These are phyloP conservation scores for Massariosphaeria phaeospora DNA, from an alignment of 495 filamentous ascomycete species.

Conservation along the genomic window DNA sequence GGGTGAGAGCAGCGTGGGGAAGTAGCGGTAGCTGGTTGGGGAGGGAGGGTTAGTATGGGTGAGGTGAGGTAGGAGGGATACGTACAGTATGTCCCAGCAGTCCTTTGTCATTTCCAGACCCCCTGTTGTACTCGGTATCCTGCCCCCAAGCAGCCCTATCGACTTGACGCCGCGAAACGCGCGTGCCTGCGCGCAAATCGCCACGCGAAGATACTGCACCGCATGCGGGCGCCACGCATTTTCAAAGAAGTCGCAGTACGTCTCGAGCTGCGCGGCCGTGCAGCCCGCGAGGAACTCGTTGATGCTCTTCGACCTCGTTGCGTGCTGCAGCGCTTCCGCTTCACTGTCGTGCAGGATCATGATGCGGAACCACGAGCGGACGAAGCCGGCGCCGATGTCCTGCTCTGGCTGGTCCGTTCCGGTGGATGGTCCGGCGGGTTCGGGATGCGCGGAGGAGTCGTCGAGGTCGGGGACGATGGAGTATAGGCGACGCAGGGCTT, in stretches of 20 bases:
- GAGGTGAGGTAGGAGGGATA: not conserved
- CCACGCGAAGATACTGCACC: conserved; percentile 13
- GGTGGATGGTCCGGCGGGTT: not conserved
- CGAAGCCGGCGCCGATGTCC: conserved; percentile 19
- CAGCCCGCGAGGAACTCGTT: conserved; percentile 13
- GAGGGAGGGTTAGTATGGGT: not conserved
- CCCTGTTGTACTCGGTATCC: conserved; percentile 10
- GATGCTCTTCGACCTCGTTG: conserved; percentile 8
- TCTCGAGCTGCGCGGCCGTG: conserved; percentile 12
- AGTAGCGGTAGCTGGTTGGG: conserved; percentile 8
- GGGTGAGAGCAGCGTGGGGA: conserved; percentile 10
- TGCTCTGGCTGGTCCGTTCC: not conserved
- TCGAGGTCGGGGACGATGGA: conserved; percentile 19
- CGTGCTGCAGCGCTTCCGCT: conserved; percentile 17
- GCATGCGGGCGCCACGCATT: conserved; percentile 25
- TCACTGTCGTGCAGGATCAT: conserved; percentile 26
- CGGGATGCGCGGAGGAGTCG: not conserved
- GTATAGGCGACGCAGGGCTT: conserved; percentile 14
- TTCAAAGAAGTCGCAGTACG: conserved; percentile 23
- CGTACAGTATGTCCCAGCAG: conserved; percentile 20
- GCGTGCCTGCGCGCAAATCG: conserved; percentile 21
- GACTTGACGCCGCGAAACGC: conserved; percentile 4
- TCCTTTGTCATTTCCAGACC: conserved; percentile 20
- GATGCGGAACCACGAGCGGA: conserved; percentile 22
- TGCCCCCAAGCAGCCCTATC: conserved; percentile 12